A percentile compares a stretch with the other conserved stretches of the same genome.
Conservation (phyloP, 441 rosid species). For the Croton setiger region DNA sequence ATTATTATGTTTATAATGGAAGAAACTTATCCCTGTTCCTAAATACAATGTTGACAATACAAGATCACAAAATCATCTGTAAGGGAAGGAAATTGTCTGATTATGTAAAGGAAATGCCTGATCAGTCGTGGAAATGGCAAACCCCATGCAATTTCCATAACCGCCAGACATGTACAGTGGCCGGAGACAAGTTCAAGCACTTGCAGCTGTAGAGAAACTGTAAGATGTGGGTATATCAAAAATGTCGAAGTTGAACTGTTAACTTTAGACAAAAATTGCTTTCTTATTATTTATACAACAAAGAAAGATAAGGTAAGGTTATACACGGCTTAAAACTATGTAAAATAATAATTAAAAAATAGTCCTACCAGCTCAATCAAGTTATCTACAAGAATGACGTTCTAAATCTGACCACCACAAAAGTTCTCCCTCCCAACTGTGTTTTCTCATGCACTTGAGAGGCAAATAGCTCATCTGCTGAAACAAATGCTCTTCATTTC, state of each 20-base stretch:
- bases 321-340: constrained; percentile 24
- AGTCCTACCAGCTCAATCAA: constrained; percentile 9
- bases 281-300: constrained; percentile 26
- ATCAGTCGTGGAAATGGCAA: no score
- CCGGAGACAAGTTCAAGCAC: no score
- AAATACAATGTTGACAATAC: no score
- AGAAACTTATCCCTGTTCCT: no score
- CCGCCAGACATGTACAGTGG: no score
- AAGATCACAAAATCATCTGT: no score
- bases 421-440: not conserved
- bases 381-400: constrained; percentile 37
- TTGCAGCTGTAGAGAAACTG: no score
- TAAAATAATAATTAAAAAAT: not conserved
- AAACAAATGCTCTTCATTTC: not conserved
- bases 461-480: not conserved
- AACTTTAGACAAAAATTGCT: constrained; percentile 12
- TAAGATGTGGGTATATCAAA: not conserved
- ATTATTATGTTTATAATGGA: no score
- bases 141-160: no score
- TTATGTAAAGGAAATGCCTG: no score
- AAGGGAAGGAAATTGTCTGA: no score
- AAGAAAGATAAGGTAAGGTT: not conserved
- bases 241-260: not conserved
- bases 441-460: not conserved
- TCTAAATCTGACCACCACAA: constrained; percentile 9